phyloP scores from a whole-genome alignment of 345 rosid genomes.

The Alliaria petiolata region DNA sequence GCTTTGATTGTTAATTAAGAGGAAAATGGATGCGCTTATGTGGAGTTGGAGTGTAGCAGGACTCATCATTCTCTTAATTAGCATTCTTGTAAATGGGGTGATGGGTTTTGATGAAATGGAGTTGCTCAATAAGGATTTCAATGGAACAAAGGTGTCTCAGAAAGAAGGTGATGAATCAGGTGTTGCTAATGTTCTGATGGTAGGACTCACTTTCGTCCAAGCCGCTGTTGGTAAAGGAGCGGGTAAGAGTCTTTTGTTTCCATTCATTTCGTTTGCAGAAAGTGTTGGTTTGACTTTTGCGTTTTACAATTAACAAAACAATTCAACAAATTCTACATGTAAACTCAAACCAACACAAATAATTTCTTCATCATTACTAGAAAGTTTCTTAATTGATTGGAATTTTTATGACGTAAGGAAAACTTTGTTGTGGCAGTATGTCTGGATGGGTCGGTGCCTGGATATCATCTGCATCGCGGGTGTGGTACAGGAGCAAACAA shows the following conservation, averaged over 20 bases:
- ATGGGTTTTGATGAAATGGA: neutral
- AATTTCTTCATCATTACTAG: neutral
- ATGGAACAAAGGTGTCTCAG: neutral
- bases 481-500: conserved; percentile 70
- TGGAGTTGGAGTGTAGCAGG: conserved; percentile 19
- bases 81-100: conserved; percentile 5
- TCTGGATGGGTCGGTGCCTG: conserved; percentile 91
- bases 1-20: too few species aligned
- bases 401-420: conserved; percentile 8
- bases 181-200: conserved; percentile 27
- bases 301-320: too few species aligned
- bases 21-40: conserved; percentile 2
- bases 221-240: conserved; percentile 71
- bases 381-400: neutral
- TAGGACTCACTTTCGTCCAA: conserved; percentile 70
- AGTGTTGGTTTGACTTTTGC: too few species aligned
- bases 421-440: conserved; percentile 54
- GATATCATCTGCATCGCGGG: conserved; percentile 72
- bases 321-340: too few species aligned
- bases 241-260: conserved; percentile 35
- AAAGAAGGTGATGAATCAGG: neutral
- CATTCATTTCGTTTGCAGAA: neutral
- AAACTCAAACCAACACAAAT: too few species aligned
- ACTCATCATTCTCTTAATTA: conserved; percentile 12
- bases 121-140: neutral